Evolutionary conservation across 257 asterid genomes (phyloP).

Genomic region (Nicotiana knightiana): DNA sequence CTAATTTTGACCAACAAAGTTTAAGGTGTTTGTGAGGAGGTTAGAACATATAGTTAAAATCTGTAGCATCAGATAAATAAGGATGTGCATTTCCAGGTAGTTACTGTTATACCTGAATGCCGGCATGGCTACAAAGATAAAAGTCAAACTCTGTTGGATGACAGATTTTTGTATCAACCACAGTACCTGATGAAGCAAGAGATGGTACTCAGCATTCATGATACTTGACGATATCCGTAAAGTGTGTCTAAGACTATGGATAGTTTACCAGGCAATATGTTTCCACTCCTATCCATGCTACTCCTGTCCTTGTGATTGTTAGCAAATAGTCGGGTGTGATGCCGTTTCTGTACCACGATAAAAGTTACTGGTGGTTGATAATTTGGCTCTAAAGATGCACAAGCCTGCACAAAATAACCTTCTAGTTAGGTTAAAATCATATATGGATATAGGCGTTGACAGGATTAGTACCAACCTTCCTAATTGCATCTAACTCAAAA

Average conservation of each 20-base stretch:
- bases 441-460: background rate
- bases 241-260: background rate
- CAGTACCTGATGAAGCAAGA: conserved; percentile 54
- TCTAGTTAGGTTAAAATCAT: conserved; percentile 3
- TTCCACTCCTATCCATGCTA: conserved; percentile 91
- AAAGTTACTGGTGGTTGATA: conserved; percentile 98
- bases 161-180: conserved; percentile 91
- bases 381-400: conserved; percentile 94
- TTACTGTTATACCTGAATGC: conserved; percentile 65
- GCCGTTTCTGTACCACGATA: conserved; percentile 92
- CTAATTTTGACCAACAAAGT: background rate
- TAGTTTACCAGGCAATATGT: conserved; percentile 75
- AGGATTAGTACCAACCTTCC: conserved; percentile 46
- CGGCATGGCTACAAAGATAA: conserved; percentile 96
- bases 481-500: conserved; percentile 90
- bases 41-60: background rate
- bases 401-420: conserved; percentile 47
- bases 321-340: conserved; percentile 85
- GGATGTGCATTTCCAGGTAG: background rate
- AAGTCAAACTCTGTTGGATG: conserved; percentile 97
- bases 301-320: conserved; percentile 84
- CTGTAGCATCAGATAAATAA: background rate
- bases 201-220: background rate
- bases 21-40: background rate
- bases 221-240: background rate